Evolutionary conservation across 371 early-diverging fungal species (phyloP).

Genomic region (Dichotomocladium elegans): DNA sequence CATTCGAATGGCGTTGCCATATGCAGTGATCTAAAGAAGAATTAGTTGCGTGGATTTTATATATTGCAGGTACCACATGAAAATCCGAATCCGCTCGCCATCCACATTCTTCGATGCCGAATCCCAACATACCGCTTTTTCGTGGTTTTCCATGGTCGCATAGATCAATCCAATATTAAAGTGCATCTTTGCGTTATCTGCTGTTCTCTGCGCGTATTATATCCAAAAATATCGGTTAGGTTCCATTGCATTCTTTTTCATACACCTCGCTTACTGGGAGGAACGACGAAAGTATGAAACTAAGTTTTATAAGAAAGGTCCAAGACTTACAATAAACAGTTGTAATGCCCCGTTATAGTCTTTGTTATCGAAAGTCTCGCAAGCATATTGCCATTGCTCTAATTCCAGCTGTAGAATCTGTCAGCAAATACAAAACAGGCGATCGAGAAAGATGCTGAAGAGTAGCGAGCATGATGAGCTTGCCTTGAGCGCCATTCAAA

Average conservation of each 20-base stretch:
- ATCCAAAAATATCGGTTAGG: neutral
- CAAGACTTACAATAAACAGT: conserved; percentile 34
- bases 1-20: conserved; percentile 65
- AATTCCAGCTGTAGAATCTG: conserved; percentile 36
- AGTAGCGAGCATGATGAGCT: neutral
- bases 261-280: too few species aligned
- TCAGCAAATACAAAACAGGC: too few species aligned
- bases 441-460: neutral
- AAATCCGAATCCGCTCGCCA: neutral
- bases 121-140: conserved; percentile 71
- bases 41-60: neutral
- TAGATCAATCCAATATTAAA: conserved; percentile 91
- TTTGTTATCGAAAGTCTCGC: conserved; percentile 37
- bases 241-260: neutral
- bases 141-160: conserved; percentile 69
- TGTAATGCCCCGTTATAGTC: conserved; percentile 36
- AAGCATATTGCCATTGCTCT: conserved; percentile 48
- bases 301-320: neutral
- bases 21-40: conserved; percentile 61
- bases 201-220: conserved; percentile 61
- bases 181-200: conserved; percentile 90
- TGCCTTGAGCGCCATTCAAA: conserved; percentile 22
- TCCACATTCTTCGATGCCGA: conserved; percentile 2
- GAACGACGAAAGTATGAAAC: neutral
- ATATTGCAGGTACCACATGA: neutral